Evolutionary conservation across 371 early-diverging fungal species (phyloP).

Genomic region (Mucor plumbeus): DNA sequence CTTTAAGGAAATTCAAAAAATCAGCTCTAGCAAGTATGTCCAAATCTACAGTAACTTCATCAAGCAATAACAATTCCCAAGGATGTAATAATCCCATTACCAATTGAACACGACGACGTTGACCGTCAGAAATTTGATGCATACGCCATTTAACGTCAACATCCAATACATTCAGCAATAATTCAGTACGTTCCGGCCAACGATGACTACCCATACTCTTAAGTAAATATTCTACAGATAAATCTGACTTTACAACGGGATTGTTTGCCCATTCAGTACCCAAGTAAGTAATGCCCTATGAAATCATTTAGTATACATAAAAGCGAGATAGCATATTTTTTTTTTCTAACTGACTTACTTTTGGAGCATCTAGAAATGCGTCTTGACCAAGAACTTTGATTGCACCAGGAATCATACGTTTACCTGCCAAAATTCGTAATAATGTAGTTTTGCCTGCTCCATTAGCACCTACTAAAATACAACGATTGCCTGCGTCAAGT

Average conservation of each 20-base stretch:
- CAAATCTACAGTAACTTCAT: constrained; percentile 86
- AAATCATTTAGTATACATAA: neutral
- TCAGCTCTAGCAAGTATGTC: constrained; percentile 79
- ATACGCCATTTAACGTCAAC: constrained; percentile 77
- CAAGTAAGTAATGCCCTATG: constrained; percentile 74
- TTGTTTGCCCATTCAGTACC: constrained; percentile 84
- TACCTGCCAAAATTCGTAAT: constrained; percentile 71
- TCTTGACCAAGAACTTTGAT: constrained; percentile 64
- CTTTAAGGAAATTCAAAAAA: constrained; percentile 64
- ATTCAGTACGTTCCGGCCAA: constrained; percentile 65
- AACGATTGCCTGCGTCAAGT: constrained; percentile 62
- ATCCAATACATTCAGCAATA: constrained; percentile 70
- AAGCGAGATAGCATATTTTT: neutral
- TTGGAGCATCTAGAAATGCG: constrained; percentile 69
- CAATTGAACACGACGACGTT: constrained; percentile 73
- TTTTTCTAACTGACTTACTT: constrained; percentile 17
- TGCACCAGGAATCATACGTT: constrained; percentile 63
- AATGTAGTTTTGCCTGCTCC: constrained; percentile 76
- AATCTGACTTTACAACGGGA: constrained; percentile 62
- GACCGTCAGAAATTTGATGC: constrained; percentile 77
- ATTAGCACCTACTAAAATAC: constrained; percentile 67
- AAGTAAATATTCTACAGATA: constrained; percentile 71
- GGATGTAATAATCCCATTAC: constrained; percentile 78
- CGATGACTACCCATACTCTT: constrained; percentile 71
- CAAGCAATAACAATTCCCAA: constrained; percentile 74